Conservation (phyloP, 129 eudicot genomes). For the Dittrichia graveolens region DNA sequence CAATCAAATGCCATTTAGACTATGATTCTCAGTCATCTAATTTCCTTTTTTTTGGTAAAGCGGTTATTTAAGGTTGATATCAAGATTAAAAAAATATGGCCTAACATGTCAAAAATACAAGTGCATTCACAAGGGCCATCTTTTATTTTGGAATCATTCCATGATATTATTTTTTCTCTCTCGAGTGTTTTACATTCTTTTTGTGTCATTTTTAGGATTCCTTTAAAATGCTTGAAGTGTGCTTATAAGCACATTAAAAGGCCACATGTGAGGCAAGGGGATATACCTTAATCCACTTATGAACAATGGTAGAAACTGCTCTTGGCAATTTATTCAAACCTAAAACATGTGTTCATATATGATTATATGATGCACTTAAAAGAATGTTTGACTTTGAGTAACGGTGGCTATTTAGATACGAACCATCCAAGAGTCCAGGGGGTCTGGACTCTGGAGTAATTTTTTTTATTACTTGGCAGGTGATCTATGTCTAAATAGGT, state of each 20-base stretch:
- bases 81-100: too few relatives aligned
- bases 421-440: too few relatives aligned
- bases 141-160: neutral
- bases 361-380: neutral
- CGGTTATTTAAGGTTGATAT: too few relatives aligned
- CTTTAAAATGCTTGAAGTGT: neutral
- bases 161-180: neutral
- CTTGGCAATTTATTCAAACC: constrained; percentile 3
- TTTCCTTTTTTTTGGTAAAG: too few relatives aligned
- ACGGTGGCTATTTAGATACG: too few relatives aligned
- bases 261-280: neutral
- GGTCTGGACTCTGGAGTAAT: too few relatives aligned
- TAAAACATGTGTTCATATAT: neutral
- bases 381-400: constrained; percentile 10
- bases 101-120: too few relatives aligned
- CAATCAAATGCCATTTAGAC: too few relatives aligned
- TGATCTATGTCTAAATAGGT: too few relatives aligned
- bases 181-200: neutral
- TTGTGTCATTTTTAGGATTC: neutral
- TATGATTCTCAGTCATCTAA: too few relatives aligned
- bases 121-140: too few relatives aligned
- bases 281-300: constrained; percentile 21
- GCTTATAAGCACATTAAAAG: constrained; percentile 1
- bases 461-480: too few relatives aligned
- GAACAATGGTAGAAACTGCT: constrained; percentile 11